Conservation (phyloP, 768 basidiomycete genomes). For the Boletus tomentosulus region DNA sequence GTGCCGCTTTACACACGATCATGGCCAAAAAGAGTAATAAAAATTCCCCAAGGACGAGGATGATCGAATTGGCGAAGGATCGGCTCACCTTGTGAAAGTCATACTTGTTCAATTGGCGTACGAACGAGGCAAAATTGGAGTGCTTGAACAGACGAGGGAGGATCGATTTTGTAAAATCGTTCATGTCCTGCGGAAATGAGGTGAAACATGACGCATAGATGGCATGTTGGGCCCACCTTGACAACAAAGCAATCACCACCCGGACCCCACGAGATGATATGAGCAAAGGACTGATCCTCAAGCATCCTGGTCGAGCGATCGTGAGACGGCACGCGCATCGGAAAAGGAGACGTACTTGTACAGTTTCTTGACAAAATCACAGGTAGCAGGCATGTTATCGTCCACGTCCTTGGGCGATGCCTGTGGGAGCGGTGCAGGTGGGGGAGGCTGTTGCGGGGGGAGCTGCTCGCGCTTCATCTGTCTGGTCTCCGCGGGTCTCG, state of each 20-base stretch:
- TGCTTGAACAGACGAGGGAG: slow-evolving; percentile 94
- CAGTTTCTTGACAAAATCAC: slow-evolving; percentile 91
- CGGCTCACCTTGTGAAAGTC: slow-evolving; percentile 83
- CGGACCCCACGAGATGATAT: slow-evolving; percentile 80
- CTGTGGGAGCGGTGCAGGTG: slow-evolving; percentile 15
- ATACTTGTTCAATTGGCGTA: slow-evolving; percentile 92
- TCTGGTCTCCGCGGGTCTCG: slow-evolving; percentile 21
- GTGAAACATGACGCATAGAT: slow-evolving; percentile 8
- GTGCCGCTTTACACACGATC: slow-evolving; percentile 10
- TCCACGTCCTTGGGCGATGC: slow-evolving; percentile 41
- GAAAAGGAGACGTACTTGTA: slow-evolving; percentile 61
- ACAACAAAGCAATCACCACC: slow-evolving; percentile 88
- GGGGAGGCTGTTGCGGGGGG: slow-evolving; percentile 23
- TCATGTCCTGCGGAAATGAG: slow-evolving; percentile 65
- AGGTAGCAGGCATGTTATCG: slow-evolving; percentile 81
- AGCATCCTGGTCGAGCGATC: slow-evolving; percentile 64
- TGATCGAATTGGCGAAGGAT: slow-evolving; percentile 1
- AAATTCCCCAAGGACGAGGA: neutral
- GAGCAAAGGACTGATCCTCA: slow-evolving; percentile 67
- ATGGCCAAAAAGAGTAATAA: slow-evolving; percentile 12
- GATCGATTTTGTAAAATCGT: slow-evolving; percentile 89
- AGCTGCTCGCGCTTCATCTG: slow-evolving; percentile 30
- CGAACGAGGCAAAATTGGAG: slow-evolving; percentile 90
- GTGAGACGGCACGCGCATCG: neutral
- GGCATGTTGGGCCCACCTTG: slow-evolving; percentile 41